Evolutionary conservation across 495 filamentous ascomycete genomes (phyloP).

Genomic region (Aspergillus carlsbadensis): DNA sequence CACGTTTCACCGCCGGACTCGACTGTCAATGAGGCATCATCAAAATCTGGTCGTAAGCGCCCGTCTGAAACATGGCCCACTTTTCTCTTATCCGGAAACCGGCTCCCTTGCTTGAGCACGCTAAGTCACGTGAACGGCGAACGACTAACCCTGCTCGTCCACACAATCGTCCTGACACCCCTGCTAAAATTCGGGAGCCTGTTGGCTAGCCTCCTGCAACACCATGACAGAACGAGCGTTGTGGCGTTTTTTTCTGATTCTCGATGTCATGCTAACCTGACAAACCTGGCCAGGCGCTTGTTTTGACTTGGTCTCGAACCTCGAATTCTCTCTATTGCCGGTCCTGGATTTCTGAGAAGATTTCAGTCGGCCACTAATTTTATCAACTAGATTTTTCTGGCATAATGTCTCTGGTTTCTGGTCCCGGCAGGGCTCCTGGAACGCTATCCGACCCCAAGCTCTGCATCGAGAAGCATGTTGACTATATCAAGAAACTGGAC

Average conservation of each 20-base stretch:
- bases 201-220: neutral
- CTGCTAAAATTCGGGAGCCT: conserved; percentile 6
- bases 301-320: neutral
- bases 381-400: neutral
- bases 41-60: neutral
- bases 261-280: conserved; percentile 9
- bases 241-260: neutral
- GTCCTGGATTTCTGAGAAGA: neutral
- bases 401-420: conserved; percentile 65
- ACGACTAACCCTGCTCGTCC: neutral
- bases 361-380: conserved; percentile 2
- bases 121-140: conserved; percentile 12
- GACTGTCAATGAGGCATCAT: neutral
- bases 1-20: neutral
- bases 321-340: neutral
- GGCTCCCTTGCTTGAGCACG: neutral
- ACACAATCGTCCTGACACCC: conserved; percentile 2
- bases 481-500: conserved; percentile 92
- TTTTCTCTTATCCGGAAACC: neutral
- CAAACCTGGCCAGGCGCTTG: conserved; percentile 2
- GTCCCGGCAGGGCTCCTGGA: conserved; percentile 55
- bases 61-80: conserved; percentile 19
- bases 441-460: conserved; percentile 53
- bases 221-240: neutral
- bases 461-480: conserved; percentile 74